Base-by-base conservation (phyloP, 2,329 filamentous ascomycete species). In the Penicillium expansum region DNA sequence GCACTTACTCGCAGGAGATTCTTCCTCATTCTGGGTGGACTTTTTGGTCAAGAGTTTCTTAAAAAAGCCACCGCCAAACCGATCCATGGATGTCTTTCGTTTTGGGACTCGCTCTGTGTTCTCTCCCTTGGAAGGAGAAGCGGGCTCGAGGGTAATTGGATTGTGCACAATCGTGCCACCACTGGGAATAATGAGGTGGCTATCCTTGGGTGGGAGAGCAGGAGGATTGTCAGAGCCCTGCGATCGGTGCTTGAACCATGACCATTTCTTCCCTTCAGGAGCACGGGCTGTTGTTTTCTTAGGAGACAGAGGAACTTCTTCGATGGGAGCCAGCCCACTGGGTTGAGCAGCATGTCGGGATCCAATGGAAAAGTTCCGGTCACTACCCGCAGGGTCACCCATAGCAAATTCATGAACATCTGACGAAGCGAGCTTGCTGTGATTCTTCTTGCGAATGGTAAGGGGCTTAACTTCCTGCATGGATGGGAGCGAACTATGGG, bases 31-130 rank as follows among this genome's bases (percentile, higher is more conserved):
- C 56, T 75, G 77, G 43, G 72, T 76, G 35, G 76, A 71, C 49
- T 74, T 71, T 61, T 80, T 82, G 64, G 79, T 81, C 42, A 81
- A 76, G 50, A 86, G 79, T 51, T 82, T 77, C 58, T 79, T 82
- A 42, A 83, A 74, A 57, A 85, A 77, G 8, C 32, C 51, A 7
- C 80, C 78, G 30, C 71, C 74, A 54, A 80, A 80, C 5, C 56
- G 60, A 50, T 68, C 68, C 38, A 59, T 67, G 11, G 52, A 65
- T 1, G 66, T 52, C 44, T 65, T 67, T 11, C 64, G 62, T n/a
- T 49, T 59, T 10, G 61, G 52, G 10, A 48, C 48, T 48, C 61
- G 29, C 20, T 56, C 24, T 16, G 53, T 56, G 33, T 60, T 22
- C 9, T 24, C 5, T 2, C 13, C 27, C 3, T 44, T 39, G 3